phyloP scores from a whole-genome alignment of 2,329 filamentous ascomycete species.

The Arthrobotrys entomopaga region DNA sequence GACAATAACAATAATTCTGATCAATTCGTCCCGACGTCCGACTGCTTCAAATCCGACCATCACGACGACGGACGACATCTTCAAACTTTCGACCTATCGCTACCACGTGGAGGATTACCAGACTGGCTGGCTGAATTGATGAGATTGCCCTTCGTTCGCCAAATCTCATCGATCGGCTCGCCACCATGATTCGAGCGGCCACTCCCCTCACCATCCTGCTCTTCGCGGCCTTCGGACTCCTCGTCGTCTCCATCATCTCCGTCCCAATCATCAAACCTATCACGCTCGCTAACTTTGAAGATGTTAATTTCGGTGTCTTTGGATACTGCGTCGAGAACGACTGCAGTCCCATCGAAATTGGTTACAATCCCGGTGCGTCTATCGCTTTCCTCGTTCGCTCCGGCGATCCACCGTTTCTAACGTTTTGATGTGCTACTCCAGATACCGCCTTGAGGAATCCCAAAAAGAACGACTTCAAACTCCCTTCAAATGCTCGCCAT shows the following conservation, averaged over 20 bases:
- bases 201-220: constrained; percentile 90
- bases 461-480: constrained; percentile 67
- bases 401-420: constrained; percentile 1
- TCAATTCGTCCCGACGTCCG: too few species aligned
- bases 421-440: constrained; percentile 4
- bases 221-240: constrained; percentile 82
- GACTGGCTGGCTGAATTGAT: background rate
- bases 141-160: constrained; percentile 8
- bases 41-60: too few species aligned
- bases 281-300: constrained; percentile 79
- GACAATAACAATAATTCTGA: too few species aligned
- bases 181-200: constrained; percentile 77
- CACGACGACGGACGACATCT: too few species aligned
- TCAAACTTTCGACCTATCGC: too few species aligned
- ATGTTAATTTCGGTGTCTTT: constrained; percentile 89
- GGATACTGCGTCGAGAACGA: constrained; percentile 77
- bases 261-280: constrained; percentile 88
- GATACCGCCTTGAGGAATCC: constrained; percentile 61
- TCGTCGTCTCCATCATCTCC: constrained; percentile 88
- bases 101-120: too few species aligned
- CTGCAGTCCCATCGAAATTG: constrained; percentile 81
- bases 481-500: constrained; percentile 73
- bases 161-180: constrained; percentile 30
- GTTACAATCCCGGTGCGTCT: constrained; percentile 81
- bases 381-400: constrained; percentile 5